Evolutionary conservation across 2,329 filamentous ascomycete genomes (phyloP).

Genomic region (Dactylellina haptotyla): DNA sequence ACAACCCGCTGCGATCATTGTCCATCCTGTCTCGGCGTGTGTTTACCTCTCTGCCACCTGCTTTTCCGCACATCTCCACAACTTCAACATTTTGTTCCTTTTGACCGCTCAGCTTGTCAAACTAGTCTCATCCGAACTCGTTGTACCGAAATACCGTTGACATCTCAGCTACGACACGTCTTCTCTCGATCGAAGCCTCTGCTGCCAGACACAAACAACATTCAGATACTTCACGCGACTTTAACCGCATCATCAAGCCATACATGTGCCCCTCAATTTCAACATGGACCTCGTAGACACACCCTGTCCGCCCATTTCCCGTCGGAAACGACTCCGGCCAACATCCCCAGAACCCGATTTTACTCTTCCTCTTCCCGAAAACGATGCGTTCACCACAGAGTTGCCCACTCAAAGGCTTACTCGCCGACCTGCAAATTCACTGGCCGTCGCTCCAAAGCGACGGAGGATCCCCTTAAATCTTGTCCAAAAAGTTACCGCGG

Average conservation of each 20-base stretch:
- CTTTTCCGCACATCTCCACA: neutral
- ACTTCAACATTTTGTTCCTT: neutral
- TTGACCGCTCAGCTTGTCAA: no score
- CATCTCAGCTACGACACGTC: no score
- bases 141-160: no score
- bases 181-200: no score
- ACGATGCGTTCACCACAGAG: slow-evolving; percentile 11
- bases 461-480: slow-evolving; percentile 33
- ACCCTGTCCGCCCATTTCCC: slow-evolving; percentile 34
- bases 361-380: slow-evolving; percentile 16
- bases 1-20: neutral
- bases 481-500: neutral
- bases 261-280: neutral
- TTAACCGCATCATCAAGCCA: neutral
- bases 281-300: slow-evolving; percentile 44
- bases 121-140: no score
- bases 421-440: slow-evolving; percentile 22
- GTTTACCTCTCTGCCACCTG: slow-evolving; percentile 5
- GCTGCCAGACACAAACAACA: no score
- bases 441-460: slow-evolving; percentile 36
- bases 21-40: no score
- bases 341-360: slow-evolving; percentile 18
- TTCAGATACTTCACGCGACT: slow-evolving; percentile 11
- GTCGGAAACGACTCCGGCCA: slow-evolving; percentile 38
- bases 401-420: neutral